Conservation (phyloP, 2,329 filamentous ascomycete genomes). For the Diaporthe australafricana region DNA sequence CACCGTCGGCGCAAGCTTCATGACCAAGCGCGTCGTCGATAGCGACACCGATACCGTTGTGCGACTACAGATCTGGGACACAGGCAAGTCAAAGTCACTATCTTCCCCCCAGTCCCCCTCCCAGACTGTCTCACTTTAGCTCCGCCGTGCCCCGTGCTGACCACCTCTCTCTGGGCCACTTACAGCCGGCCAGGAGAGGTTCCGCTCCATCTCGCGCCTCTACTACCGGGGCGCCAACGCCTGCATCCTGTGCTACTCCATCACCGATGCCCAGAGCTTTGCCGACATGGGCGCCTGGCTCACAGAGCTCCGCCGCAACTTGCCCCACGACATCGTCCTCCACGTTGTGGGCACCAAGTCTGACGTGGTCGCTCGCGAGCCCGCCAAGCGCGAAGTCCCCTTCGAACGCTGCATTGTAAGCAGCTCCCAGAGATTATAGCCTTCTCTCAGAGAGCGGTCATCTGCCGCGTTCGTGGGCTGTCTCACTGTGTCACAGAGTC, state of each 20-base stretch:
- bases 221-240: slow-evolving; percentile 98
- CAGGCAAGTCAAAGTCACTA: slow-evolving; percentile 60
- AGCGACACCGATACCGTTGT: slow-evolving; percentile 87
- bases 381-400: slow-evolving; percentile 82
- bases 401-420: slow-evolving; percentile 89
- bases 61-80: slow-evolving; percentile 96
- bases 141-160: slow-evolving; percentile 35
- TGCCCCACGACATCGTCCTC: slow-evolving; percentile 82
- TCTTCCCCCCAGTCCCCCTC: not conserved
- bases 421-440: not conserved
- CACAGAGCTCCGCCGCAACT: slow-evolving; percentile 82
- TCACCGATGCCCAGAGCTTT: slow-evolving; percentile 87
- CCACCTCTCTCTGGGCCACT: slow-evolving; percentile 28
- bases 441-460: not conserved
- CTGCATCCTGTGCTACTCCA: slow-evolving; percentile 93
- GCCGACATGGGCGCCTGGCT: slow-evolving; percentile 94
- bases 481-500: not conserved
- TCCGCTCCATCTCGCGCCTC: slow-evolving; percentile 91
- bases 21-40: slow-evolving; percentile 84
- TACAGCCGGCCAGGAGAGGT: slow-evolving; percentile 88
- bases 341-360: slow-evolving; percentile 97
- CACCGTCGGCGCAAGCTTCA: slow-evolving; percentile 84
- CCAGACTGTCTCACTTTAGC: slow-evolving; percentile 20
- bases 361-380: slow-evolving; percentile 89
- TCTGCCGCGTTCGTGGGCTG: not conserved